phyloP scores from a whole-genome alignment of 2,329 filamentous ascomycete species.

The Colletotrichum higginsianum region DNA sequence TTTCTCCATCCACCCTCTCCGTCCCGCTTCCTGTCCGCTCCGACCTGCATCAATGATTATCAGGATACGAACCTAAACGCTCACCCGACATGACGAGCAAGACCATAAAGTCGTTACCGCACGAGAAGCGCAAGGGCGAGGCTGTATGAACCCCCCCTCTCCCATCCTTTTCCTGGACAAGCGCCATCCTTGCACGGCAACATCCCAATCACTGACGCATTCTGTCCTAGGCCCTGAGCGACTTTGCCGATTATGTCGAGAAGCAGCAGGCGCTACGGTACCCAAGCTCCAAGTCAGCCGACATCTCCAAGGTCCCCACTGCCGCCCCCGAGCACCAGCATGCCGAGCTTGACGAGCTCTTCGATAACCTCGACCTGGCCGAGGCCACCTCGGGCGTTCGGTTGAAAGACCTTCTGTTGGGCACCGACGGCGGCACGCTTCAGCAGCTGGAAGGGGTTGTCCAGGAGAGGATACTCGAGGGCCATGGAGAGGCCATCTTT shows the following conservation, averaged over 20 bases:
- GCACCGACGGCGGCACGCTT: constrained; percentile 71
- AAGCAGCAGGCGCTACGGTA: constrained; percentile 87
- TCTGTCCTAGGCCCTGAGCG: constrained; percentile 78
- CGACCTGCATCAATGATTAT: constrained; percentile 48
- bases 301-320: constrained; percentile 47
- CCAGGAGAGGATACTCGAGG: constrained; percentile 80
- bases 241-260: constrained; percentile 98
- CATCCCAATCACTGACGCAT: constrained; percentile 35
- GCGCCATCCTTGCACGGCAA: neutral
- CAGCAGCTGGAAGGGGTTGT: constrained; percentile 77
- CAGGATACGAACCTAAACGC: constrained; percentile 47
- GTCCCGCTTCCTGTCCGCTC: neutral
- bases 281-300: constrained; percentile 57
- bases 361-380: constrained; percentile 87
- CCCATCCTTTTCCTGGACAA: neutral
- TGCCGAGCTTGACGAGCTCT: constrained; percentile 90
- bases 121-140: constrained; percentile 90
- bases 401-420: constrained; percentile 83
- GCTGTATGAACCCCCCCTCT: constrained; percentile 67
- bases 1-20: neutral
- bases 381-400: constrained; percentile 76
- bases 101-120: constrained; percentile 74
- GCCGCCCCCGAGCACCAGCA: constrained; percentile 72
- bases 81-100: constrained; percentile 66
- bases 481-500: constrained; percentile 90